Percentiles rank a stretch among this genome's conserved stretches.
These are phyloP conservation scores for Alloteropsis semialata DNA, from an alignment of 176 grass and related monocot genomes.

Conservation along the genomic window DNA sequence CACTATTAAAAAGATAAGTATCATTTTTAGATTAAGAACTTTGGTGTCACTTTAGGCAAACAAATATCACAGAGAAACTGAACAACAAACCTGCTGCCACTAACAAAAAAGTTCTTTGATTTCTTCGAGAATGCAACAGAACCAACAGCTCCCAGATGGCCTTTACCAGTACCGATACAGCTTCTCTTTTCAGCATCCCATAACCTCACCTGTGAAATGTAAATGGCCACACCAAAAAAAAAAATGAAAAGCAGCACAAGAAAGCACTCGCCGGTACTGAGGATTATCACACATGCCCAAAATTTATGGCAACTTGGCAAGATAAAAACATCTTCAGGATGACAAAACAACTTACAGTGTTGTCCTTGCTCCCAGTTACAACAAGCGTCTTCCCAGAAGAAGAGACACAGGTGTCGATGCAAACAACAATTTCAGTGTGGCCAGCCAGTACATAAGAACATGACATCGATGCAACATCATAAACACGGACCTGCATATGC, in stretches of 20 bases:
- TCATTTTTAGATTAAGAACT: conserved; percentile 30
- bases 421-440: conserved; percentile 94
- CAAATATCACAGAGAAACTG: background rate
- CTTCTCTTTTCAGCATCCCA: conserved; percentile 79
- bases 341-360: conserved; percentile 60
- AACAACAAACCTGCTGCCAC: conserved; percentile 76
- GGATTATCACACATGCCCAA: background rate
- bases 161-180: conserved; percentile 85
- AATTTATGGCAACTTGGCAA: background rate
- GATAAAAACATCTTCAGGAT: background rate
- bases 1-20: conserved; percentile 35
- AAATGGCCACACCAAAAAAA: conserved; percentile 3
- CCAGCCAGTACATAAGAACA: conserved; percentile 84
- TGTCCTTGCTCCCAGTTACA: conserved; percentile 95
- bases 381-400: conserved; percentile 60
- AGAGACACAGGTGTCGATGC: conserved; percentile 77
- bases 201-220: conserved; percentile 62
- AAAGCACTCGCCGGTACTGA: background rate
- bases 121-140: conserved; percentile 92
- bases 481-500: conserved; percentile 68
- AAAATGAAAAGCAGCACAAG: background rate
- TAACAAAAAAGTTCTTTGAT: conserved; percentile 76
- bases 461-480: conserved; percentile 84
- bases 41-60: background rate
- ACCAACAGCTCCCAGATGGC: conserved; percentile 84